Evolutionary conservation across 331 rosid species (phyloP).

Genomic region (Quercus tomentella): DNA sequence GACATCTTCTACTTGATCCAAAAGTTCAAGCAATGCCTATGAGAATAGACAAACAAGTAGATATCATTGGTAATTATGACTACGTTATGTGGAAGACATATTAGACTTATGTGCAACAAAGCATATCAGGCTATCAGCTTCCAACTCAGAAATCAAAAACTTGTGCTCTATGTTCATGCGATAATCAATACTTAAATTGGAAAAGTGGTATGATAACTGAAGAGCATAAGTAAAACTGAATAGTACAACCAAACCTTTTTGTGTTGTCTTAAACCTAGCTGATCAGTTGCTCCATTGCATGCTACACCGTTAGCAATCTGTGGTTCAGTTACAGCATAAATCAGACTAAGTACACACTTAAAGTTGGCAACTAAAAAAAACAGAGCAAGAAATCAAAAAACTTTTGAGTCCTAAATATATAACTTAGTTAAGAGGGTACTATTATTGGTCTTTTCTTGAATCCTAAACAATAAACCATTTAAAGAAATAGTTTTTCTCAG

Average conservation of each 20-base stretch:
- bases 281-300: slow-evolving; percentile 38
- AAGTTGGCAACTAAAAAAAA: background rate
- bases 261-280: slow-evolving; percentile 51
- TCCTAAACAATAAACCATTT: background rate
- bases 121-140: background rate
- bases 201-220: background rate
- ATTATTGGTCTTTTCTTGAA: background rate
- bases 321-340: slow-evolving; percentile 22
- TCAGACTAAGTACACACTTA: slow-evolving; percentile 17
- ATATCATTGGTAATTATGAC: background rate
- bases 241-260: slow-evolving; percentile 56
- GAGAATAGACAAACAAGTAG: background rate
- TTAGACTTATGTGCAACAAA: background rate
- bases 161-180: background rate
- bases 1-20: slow-evolving; percentile 94
- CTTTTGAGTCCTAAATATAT: background rate
- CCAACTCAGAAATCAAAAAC: background rate
- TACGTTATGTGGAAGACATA: background rate
- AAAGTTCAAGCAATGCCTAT: slow-evolving; percentile 89
- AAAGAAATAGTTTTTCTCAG: background rate
- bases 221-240: background rate
- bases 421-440: background rate
- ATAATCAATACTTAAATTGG: background rate
- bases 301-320: slow-evolving; percentile 49
- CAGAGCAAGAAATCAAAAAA: background rate